Evolutionary conservation across 78 protist genomes (phyloP), one percentile per base, ranked within the genome.

Genomic region (Creolimax fragrantissima): DNA sequence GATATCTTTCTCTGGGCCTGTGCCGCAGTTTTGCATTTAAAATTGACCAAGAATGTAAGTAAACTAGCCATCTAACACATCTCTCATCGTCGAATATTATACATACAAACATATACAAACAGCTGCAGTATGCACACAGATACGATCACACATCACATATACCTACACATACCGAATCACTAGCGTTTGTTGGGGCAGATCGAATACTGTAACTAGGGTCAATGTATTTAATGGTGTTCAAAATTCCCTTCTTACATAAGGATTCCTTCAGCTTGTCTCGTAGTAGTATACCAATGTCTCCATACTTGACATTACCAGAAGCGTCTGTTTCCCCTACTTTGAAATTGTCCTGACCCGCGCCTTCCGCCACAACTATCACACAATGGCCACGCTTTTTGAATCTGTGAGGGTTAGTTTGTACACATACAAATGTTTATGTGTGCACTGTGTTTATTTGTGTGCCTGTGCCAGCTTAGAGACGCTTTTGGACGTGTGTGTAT

Each of bases 351-450:
- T 92, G 92, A 36, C 95, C 95, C 3, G 95, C 93, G 66, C 97
- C 97, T 81, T 95, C 97, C 35, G 96, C 95, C 3, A 94, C 93
- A 67, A 93, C 95, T 35, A 95, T 85, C 36, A 95, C 91, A 74
- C 45, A 5, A 85, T 91, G 94, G 5, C 88, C 85, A 42, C 36
- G n/a, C 4, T 2, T 3, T 43, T 4, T 5, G 74, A 94, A 2
- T 4, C 36, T 35, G 5, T 0, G 3, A 5, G 83, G 84, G 37
- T 84, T 36, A 35, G n/a, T n/a, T n/a, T n/a, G n/a, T n/a, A n/a
- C n/a, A n/a, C n/a, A n/a, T n/a, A n/a, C n/a, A n/a, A n/a, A n/a
- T n/a, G n/a, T n/a, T n/a, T n/a, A n/a, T n/a, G n/a, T n/a, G n/a
- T n/a, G n/a, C n/a, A n/a, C n/a, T n/a, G n/a, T n/a, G n/a, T n/a